Percentiles rank a stretch among this genome's conserved stretches.
These are phyloP conservation scores for Kalmanozyma brasiliensis DNA, from an alignment of 1,284 basidiomycete genomes.

Conservation along the genomic window DNA sequence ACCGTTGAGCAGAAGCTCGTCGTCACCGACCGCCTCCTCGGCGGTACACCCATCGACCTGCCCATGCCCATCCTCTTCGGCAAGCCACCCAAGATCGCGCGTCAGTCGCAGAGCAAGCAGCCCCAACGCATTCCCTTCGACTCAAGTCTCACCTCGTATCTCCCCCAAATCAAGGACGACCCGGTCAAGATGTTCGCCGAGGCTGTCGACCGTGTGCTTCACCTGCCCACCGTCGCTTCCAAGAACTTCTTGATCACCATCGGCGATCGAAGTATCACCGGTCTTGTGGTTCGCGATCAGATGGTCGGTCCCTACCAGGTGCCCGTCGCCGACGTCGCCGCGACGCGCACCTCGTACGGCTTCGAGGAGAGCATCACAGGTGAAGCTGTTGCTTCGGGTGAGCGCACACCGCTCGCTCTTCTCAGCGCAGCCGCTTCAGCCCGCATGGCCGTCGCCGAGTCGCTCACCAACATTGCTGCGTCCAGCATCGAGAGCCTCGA, in stretches of 20 bases:
- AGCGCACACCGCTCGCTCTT: slow-evolving; percentile 91
- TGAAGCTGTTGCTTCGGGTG: slow-evolving; percentile 98
- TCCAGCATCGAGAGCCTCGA: slow-evolving; percentile 79
- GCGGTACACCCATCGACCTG: slow-evolving; percentile 83
- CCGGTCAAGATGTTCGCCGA: slow-evolving; percentile 69
- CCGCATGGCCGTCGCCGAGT: slow-evolving; percentile 93
- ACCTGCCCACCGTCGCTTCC: slow-evolving; percentile 89
- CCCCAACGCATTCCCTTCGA: slow-evolving; percentile 77
- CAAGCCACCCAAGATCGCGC: slow-evolving; percentile 92
- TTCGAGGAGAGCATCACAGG: slow-evolving; percentile 79
- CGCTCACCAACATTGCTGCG: slow-evolving; percentile 90
- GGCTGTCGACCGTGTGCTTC: slow-evolving; percentile 84
- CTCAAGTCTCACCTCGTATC: slow-evolving; percentile 76
- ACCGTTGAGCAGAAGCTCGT: slow-evolving; percentile 80
- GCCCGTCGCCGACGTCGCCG: slow-evolving; percentile 95
- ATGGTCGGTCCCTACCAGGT: slow-evolving; percentile 99
- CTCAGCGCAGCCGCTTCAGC: slow-evolving; percentile 88
- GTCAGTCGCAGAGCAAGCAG: slow-evolving; percentile 75
- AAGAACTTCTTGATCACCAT: slow-evolving; percentile 99
- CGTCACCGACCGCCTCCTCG: slow-evolving; percentile 86
- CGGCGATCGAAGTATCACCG: slow-evolving; percentile 92
- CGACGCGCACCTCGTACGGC: slow-evolving; percentile 92
- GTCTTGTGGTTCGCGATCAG: slow-evolving; percentile 93
- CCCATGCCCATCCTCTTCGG: slow-evolving; percentile 97
- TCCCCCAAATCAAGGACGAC: slow-evolving; percentile 69